Conservation (phyloP, 306 rosid genomes). For the Vigna radiata region DNA sequence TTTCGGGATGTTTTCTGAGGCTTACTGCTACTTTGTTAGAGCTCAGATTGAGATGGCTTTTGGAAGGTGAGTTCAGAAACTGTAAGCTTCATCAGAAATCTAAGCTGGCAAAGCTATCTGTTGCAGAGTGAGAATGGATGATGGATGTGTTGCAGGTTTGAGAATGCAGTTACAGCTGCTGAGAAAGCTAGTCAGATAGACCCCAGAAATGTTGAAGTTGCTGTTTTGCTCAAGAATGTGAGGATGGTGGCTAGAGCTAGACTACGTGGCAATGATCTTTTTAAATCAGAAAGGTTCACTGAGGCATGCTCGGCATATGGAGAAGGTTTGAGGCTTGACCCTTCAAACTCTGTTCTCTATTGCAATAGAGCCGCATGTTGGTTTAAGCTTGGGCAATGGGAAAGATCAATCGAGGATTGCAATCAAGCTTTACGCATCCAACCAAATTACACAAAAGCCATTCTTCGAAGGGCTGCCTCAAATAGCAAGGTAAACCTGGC, state of each 20-base stretch:
- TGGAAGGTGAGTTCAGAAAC: conserved; percentile 71
- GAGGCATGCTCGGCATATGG: conserved; percentile 83
- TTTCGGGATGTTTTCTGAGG: conserved; percentile 76
- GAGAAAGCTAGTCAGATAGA: conserved; percentile 80
- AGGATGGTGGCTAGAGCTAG: conserved; percentile 78
- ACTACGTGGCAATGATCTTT: conserved; percentile 79
- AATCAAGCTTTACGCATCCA: conserved; percentile 72
- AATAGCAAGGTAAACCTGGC: conserved; percentile 62
- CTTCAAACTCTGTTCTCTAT: conserved; percentile 76
- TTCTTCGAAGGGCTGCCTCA: conserved; percentile 84
- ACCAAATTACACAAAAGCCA: conserved; percentile 80
- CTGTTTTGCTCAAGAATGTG: conserved; percentile 66
- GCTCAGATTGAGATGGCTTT: conserved; percentile 81
- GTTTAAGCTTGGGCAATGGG: conserved; percentile 90
- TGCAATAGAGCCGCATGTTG: conserved; percentile 91
- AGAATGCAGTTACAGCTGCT: conserved; percentile 79
- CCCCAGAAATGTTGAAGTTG: conserved; percentile 69
- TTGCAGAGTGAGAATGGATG: conserved; percentile 64
- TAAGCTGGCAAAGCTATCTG: conserved; percentile 45
- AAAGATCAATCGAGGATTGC: conserved; percentile 79
- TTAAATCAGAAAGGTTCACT: conserved; percentile 80
- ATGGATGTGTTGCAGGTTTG: conserved; percentile 89
- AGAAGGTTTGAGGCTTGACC: conserved; percentile 77
- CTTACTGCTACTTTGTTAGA: conserved; percentile 60
- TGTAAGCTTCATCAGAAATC: conserved; percentile 46